These are phyloP conservation scores for Blastosporella zonata DNA, from an alignment of 1,284 basidiomycete species.

Conservation along the genomic window DNA sequence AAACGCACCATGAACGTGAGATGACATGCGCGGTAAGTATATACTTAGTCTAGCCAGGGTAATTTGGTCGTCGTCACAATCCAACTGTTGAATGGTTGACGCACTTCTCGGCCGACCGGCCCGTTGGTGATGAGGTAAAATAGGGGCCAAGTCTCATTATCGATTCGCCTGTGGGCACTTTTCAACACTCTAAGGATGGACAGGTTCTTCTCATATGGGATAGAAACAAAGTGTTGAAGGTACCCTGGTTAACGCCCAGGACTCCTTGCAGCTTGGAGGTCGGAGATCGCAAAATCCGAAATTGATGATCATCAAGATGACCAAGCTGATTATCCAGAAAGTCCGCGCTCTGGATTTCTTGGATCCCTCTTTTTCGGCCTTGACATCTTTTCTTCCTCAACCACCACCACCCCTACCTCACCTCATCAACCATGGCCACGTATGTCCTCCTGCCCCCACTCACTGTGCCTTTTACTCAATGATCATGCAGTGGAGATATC, in stretches of 20 bases:
- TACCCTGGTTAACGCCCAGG: background rate
- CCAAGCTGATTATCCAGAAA: conserved; percentile 28
- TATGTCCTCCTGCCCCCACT: conserved; percentile 24
- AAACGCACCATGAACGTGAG: conserved; percentile 11
- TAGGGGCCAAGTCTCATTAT: background rate
- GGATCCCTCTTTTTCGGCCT: conserved; percentile 25
- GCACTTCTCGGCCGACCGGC: conserved; percentile 7
- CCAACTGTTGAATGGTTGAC: background rate
- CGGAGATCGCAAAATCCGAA: conserved; percentile 16
- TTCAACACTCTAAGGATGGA: too few relatives aligned
- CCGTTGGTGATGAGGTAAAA: background rate
- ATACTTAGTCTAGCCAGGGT: conserved; percentile 1
- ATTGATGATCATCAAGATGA: conserved; percentile 35
- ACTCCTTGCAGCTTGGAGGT: too few relatives aligned
- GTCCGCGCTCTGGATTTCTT: conserved; percentile 15
- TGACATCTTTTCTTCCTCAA: conserved; percentile 26
- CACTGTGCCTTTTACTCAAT: conserved; percentile 8
- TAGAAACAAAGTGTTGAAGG: background rate
- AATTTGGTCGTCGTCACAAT: background rate
- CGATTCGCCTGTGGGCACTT: background rate
- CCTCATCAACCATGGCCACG: conserved; percentile 40
- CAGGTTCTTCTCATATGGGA: too few relatives aligned
- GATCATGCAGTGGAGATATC: conserved; percentile 72
- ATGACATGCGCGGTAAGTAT: conserved; percentile 11
- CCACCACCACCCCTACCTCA: conserved; percentile 27